Base-by-base conservation (phyloP, 176 grass and related monocot species). In the sorghum (Sorghum bicolor) region DNA sequence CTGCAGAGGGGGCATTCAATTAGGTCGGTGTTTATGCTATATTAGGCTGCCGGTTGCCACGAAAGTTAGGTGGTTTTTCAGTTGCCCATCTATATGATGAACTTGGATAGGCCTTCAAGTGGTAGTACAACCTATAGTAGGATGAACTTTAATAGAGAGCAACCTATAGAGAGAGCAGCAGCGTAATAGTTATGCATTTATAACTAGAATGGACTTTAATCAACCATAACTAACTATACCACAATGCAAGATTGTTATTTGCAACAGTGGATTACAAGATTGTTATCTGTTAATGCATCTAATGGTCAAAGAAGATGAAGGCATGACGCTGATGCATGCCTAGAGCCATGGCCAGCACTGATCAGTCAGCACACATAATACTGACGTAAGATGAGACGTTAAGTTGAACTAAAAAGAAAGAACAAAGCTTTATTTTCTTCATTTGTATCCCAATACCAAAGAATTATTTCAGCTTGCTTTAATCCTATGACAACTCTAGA, bases 21-120 rank as follows among this genome's bases (percentile, higher is more conserved):
- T 85, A 76, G 39, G 40, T 76, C 61, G 82, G 87, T 40, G 32
- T 71, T 82, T 71, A 78, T 78, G 39, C 74, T 66, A 72, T 84
- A 83, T 73, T 79, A 79, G 67, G 74, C 80, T 60, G 43, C 57
- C 24, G 19, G 57, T 58, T 67, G 75, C 74, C 58, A 43, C 45
- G 44, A 87, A 85, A 88, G 76, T 85, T 85, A 16, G 65, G 72
- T 82, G 50, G 55, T 67, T 88, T 81, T 77, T 81, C 64, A 43
- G 63, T 91, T 79, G 29, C 12, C 63, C 30, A 19, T 87, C 71
- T 37, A 82, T 77, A 82, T 77, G 72, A 81, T 81, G 64, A 50
- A 70, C 75, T 55, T 86, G 64, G 69, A 85, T 83, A 60, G 84
- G 29, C 63, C 72, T 76, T 76, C 64, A 52, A 69, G 48, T 45